Evolutionary conservation across 768 basidiomycete species (phyloP), one percentile per base, ranked within the genome.

Genomic region (Amanita brunnescens): DNA sequence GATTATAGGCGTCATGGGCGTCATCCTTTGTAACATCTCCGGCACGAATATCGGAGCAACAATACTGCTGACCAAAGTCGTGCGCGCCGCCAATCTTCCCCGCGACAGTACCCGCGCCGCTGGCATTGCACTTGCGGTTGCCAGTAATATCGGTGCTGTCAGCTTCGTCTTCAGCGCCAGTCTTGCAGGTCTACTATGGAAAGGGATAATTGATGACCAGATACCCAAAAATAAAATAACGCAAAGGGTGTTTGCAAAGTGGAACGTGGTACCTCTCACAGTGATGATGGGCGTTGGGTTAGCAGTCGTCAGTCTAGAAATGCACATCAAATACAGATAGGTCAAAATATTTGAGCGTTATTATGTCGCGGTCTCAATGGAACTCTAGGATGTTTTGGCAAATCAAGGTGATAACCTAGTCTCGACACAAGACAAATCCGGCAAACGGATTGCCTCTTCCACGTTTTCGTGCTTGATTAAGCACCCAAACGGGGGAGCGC

Each of bases 41-140:
- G 91, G 91, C 0, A 94, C 91, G 5, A 94, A 94, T 67, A 94
- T 94, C 49, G 91, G 91, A 33, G 87, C 88, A 2, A 91, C 89
- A 14, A 93, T 97, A 62, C 76, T 96, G 29, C 78, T 94, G 13
- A 87, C 90, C 26, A 84, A 92, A 55, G 76, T 91, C 35, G 74
- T 90, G 6, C 80, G 79, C 38, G 75, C 74, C 1, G 73, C 79
- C 1, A 59, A 62, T 18, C 64, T 77, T 3, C 62, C 70, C 16
- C 49, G 58, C 5, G 57, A 63, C 52, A 68, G 59, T 41, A 55
- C 64, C n/a, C 73, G 78, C 14, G 82, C 78, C 0, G 85, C 82
- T 1, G 81, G 78, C 0, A 77, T 83, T 43, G 78, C 91, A 0
- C 76, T 96, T 10, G 93, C 92, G 6, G 75, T 96, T 0, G 86